A percentile compares a stretch with the other conserved stretches of the same genome.
Evolutionary conservation across 148 eudicot species (phyloP).

Genomic region (Rhododendron henanense): DNA sequence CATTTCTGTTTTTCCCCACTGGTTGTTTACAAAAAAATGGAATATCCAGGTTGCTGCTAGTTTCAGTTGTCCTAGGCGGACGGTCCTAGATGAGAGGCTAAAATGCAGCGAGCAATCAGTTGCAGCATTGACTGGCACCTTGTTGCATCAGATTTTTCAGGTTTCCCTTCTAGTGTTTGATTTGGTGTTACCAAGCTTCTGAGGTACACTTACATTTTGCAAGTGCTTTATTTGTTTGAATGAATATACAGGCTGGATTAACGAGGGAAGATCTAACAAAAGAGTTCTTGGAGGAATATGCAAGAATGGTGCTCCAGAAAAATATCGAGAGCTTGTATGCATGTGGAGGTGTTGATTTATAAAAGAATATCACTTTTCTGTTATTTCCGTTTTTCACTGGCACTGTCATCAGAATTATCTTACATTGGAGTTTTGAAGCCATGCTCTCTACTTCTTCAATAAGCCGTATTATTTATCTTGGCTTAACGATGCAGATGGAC

Average conservation of each 20-base stretch:
- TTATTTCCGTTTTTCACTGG: constrained; percentile 6
- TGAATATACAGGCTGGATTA: constrained; percentile 68
- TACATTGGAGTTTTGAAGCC: constrained; percentile 7
- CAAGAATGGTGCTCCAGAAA: constrained; percentile 60
- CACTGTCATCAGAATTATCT: constrained; percentile 11
- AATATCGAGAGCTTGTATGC: constrained; percentile 84
- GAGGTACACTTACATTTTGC: not conserved
- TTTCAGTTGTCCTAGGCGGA: constrained; percentile 84
- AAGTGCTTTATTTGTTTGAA: not conserved
- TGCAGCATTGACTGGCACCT: constrained; percentile 84
- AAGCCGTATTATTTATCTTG: not conserved
- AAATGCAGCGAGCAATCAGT: constrained; percentile 61
- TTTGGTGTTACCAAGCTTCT: not conserved
- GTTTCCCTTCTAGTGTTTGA: constrained; percentile 22
- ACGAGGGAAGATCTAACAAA: constrained; percentile 58
- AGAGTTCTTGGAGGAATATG: constrained; percentile 69
- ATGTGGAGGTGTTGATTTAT: constrained; percentile 76
- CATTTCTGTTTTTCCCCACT: not conserved
- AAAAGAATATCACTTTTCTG: constrained; percentile 5
- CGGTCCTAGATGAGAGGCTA: constrained; percentile 91
- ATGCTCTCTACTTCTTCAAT: not conserved
- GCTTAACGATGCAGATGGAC: not conserved
- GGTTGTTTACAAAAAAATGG: constrained; percentile 9
- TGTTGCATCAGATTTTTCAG: constrained; percentile 95
- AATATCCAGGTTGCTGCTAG: constrained; percentile 73